These are phyloP conservation scores for Berkeleyomyces basicola DNA, from an alignment of 2,329 filamentous ascomycete species.

Conservation along the genomic window DNA sequence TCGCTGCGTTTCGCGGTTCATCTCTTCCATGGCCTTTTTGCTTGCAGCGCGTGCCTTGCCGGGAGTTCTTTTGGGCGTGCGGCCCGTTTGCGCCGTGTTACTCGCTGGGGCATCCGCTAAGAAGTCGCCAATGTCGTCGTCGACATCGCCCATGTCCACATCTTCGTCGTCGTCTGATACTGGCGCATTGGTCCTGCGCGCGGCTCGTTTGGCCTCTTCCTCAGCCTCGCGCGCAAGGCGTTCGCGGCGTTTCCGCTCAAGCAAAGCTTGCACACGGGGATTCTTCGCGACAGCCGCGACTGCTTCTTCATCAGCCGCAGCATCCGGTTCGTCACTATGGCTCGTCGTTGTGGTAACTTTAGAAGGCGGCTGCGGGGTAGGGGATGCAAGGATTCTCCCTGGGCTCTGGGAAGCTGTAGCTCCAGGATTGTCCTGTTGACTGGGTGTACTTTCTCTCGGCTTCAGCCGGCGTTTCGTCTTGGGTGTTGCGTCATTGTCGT, in stretches of 20 bases:
- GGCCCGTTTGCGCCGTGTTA: constrained; percentile 45
- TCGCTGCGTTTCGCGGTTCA: constrained; percentile 86
- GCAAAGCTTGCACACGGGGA: constrained; percentile 51
- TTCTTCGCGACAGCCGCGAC: constrained; percentile 29
- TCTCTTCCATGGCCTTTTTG: constrained; percentile 88
- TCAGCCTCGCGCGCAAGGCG: constrained; percentile 49
- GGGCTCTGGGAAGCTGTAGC: not conserved
- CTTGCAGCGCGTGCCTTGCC: constrained; percentile 70
- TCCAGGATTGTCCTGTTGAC: constrained; percentile 18
- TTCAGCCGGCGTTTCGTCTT: constrained; percentile 13
- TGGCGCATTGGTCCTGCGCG: constrained; percentile 25
- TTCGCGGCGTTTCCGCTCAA: constrained; percentile 58
- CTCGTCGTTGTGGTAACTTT: constrained; percentile 15
- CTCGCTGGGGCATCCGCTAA: constrained; percentile 17
- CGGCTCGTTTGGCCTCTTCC: constrained; percentile 23
- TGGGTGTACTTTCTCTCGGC: constrained; percentile 15
- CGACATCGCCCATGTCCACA: constrained; percentile 22
- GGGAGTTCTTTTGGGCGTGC: constrained; percentile 38
- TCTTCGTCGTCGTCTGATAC: constrained; percentile 25
- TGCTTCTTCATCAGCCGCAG: constrained; percentile 26
- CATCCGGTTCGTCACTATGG: constrained; percentile 21
- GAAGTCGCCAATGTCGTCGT: constrained; percentile 29
- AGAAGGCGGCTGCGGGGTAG: constrained; percentile 17
- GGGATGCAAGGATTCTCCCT: not conserved
- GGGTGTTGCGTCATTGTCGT: constrained; percentile 23